Evolutionary conservation across 371 early-diverging fungal species (phyloP), one percentile per base, ranked within the genome.

Genomic region (Mucor racemosus): DNA sequence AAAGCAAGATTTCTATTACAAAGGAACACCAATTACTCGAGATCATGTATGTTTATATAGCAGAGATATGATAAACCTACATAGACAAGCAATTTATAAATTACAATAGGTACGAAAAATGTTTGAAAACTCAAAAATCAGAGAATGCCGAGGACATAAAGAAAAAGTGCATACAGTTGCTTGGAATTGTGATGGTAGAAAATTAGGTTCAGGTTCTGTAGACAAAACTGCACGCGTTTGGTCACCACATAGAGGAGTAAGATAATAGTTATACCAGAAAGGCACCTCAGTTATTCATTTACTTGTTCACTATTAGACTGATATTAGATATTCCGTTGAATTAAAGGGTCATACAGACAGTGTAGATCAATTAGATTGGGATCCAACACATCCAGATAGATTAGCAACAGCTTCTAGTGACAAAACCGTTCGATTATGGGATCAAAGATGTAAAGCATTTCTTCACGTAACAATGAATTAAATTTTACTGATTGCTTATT

Each of bases 341-440:
- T 79, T 94, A 57, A 87, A 88, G 61, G 95, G 94, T 3, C 97
- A 97, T 75, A 84, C 89, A 4, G 94, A 91, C 53, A 93, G 91
- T 68, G 92, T 97, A 10, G 92, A 95, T 77, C 90, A 93, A 67
- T 76, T 95, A 33, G 86, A 84, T 36, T 95, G 93, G 93, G 90
- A 92, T 76, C 94, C 94, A 7, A 86, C 88, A 13, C 87, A 91
- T 64, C 85, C 89, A 6, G 89, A 92, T 67, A 73, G 82, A 44
- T 79, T 96, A 56, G 95, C 93, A 0, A 92, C 97, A 6, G 93
- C 94, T 6, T 92, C 93, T 14, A 85, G 90, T 60, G 97, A 96
- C 78, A 90, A 87, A 69, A 92, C 92, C 0, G 91, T 94, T 2
- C 79, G 94, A 19, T 77, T 96, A 62, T 96, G 97, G 97, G 94